Base-by-base conservation (phyloP, 495 filamentous ascomycete species). In the Penicillium subrubescens region DNA sequence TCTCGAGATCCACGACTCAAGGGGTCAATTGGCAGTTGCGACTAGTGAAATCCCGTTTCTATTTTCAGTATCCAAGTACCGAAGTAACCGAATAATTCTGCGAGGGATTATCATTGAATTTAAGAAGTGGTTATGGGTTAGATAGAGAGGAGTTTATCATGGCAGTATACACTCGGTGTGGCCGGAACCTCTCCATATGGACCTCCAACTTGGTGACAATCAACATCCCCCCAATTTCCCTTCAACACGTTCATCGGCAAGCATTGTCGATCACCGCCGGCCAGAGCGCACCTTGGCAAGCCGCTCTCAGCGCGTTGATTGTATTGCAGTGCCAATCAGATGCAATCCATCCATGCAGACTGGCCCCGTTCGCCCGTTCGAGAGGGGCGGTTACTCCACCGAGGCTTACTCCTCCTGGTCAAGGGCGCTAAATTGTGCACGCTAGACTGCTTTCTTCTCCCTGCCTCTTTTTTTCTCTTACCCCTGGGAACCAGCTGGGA, bases 11-110 rank as follows among this genome's bases (percentile, higher is more conserved):
- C 59, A 65, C 66, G 68, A 74, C 65, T 74, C 71, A 74, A 74
- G 71, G 71, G 68, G 69, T 6, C 54, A 59, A 27, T 48, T 39
- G 55, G 35, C 41, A 29, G 39, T 58, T 57, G 33, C 27, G 34
- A 71, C 69, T 74, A 72, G 67, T 72, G 69, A 70, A 61, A 61
- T 59, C 53, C 52, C 19, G 55, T 52, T 64, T 61, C 70, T 66
- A 66, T 68, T 65, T 68, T 64, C 37, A 39, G 31, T 5, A 27
- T 29, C 25, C 50, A 7, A 31, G 50, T 15, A 4, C 50, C 25
- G 25, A 31, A 19, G 31, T 5, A 31, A 31, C 10, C 23, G 50
- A n/a, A n/a, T 23, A 19, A 34, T 34, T 8, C 31, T n/a, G 31
- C 12, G 51, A 34, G 27, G 51, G 44, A 25, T 48, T 10, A 12